Evolutionary conservation across 2,329 filamentous ascomycete genomes (phyloP).

Genomic region (Emergomyces pasteurianus): DNA sequence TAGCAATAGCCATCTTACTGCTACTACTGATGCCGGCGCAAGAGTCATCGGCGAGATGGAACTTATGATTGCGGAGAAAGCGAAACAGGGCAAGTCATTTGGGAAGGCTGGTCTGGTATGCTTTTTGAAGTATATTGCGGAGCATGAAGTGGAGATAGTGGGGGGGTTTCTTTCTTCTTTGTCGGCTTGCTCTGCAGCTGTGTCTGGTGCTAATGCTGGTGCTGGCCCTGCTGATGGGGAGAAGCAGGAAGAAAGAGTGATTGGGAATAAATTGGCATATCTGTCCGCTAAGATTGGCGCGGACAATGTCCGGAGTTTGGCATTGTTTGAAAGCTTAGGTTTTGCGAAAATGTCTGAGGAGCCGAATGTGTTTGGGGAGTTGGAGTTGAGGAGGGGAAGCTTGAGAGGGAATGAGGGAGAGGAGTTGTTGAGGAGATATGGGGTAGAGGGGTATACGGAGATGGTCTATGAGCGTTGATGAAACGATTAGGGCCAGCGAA

Average conservation of each 20-base stretch:
- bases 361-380: conserved; percentile 56
- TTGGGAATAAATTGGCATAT: conserved; percentile 22
- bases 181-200: not conserved
- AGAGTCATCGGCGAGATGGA: conserved; percentile 60
- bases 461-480: conserved; percentile 20
- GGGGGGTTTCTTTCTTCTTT: conserved; percentile 36
- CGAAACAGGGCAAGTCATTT: conserved; percentile 49
- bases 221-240: not conserved
- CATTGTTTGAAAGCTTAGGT: conserved; percentile 48
- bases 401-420: conserved; percentile 18
- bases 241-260: conserved; percentile 6
- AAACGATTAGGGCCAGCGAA: not conserved
- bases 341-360: conserved; percentile 40
- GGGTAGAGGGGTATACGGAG: conserved; percentile 27
- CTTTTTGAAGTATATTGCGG: conserved; percentile 57
- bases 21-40: conserved; percentile 11
- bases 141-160: conserved; percentile 44
- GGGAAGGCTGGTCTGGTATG: conserved; percentile 54
- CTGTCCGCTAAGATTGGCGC: conserved; percentile 52
- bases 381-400: conserved; percentile 42
- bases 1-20: conserved; percentile 14
- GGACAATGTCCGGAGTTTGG: conserved; percentile 45
- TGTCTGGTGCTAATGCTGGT: not conserved
- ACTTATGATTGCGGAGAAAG: conserved; percentile 64
- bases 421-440: conserved; percentile 19